Conservation (phyloP, 2,329 filamentous ascomycete genomes). For the Chaetomium strumarium region DNA sequence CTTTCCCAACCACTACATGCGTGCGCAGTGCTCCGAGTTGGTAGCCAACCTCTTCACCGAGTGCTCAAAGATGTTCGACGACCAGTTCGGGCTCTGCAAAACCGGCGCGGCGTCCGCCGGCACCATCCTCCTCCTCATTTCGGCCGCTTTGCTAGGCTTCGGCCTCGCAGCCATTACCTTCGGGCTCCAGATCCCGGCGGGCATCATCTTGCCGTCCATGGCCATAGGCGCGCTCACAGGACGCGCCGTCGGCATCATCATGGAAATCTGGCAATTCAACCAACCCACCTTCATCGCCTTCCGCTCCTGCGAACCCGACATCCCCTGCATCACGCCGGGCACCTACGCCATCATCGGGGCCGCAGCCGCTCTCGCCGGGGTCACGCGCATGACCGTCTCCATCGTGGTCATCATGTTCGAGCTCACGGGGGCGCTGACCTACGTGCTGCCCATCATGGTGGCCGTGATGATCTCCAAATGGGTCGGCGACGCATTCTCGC, state of each 20-base stretch:
- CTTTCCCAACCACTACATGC: constrained; percentile 95
- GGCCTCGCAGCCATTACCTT: constrained; percentile 84
- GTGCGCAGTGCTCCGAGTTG: constrained; percentile 83
- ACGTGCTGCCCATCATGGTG: constrained; percentile 98
- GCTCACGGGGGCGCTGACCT: constrained; percentile 89
- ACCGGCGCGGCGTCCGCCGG: constrained; percentile 75
- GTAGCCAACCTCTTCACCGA: constrained; percentile 90
- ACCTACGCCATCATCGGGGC: constrained; percentile 96
- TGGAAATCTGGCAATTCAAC: constrained; percentile 80
- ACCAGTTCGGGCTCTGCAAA: constrained; percentile 86
- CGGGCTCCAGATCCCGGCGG: constrained; percentile 87
- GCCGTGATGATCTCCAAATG: constrained; percentile 98
- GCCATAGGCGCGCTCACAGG: constrained; percentile 89
- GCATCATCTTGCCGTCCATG: constrained; percentile 93
- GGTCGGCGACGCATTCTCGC: constrained; percentile 93
- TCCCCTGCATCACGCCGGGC: constrained; percentile 84
- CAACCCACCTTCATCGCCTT: constrained; percentile 76
- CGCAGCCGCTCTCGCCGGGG: constrained; percentile 86
- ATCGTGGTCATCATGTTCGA: constrained; percentile 99
- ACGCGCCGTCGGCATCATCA: constrained; percentile 79
- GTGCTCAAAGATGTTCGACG: constrained; percentile 74
- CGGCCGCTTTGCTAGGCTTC: constrained; percentile 79
- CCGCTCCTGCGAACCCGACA: constrained; percentile 73
- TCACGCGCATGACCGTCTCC: constrained; percentile 93
- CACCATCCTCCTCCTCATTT: constrained; percentile 74